Evolutionary conservation across 2,329 filamentous ascomycete genomes (phyloP), one percentile per base, ranked within the genome.

Genomic region (Fusarium chaquense): DNA sequence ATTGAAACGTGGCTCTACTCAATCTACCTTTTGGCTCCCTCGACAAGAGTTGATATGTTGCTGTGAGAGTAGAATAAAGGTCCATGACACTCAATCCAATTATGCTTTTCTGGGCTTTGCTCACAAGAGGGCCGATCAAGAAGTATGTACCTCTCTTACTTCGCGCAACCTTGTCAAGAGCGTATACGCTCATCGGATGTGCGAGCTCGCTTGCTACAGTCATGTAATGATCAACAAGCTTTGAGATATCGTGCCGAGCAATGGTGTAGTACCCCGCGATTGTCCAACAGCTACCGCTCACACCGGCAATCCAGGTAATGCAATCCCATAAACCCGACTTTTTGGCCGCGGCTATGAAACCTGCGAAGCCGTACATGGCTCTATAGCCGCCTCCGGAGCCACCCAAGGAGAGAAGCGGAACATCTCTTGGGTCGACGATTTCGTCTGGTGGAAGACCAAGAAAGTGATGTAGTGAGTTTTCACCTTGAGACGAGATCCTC

Each of bases 261-360:
- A 75, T 69, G 3, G 73, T 75, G 6, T 75, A 75, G 22, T 75
- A 75, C 0, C 69, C 69, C 2, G 66, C 70, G 1, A 75, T 15
- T 0, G 73, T 72, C 73, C 73, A 75, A 20, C 73, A 75, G 16
- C 70, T 75, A 2, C 73, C 73, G 5, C 73, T 75, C 1, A 75
- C 73, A 1, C 70, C 73, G 0, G 73, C 67, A 3, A 56, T 62
- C 73, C 73, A 75, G 0, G 65, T 72, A 0, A 73, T 66, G 3
- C 73, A 75, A 7, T 73, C 72, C 73, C 73, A 75, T 0, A 75
- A 3, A 0, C 58, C 43, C 3, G 57, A 33, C 10, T 71, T 70
- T 20, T 75, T 73, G 0, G 59, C 61, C 0, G 56, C 63, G 1
- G 18, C 52, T 0, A 75, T 75, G 10, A 75, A 73, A 0, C 69